These are phyloP conservation scores for Vaccinium myrtillus DNA, from an alignment of 148 eudicot genomes.

Conservation along the genomic window DNA sequence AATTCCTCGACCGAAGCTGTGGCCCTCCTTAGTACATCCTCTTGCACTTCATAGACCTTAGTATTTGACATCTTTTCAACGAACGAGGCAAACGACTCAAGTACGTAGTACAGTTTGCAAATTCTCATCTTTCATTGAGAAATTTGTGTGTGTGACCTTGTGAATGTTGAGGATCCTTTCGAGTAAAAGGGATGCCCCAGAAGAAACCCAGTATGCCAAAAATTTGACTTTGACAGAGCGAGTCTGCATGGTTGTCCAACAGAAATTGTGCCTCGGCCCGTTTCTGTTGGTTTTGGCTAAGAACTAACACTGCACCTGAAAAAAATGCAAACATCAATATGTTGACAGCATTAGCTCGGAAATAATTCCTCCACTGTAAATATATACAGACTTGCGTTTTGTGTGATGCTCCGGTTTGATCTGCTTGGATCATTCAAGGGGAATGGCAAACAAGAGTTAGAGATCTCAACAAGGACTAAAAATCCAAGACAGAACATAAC, in stretches of 20 bases:
- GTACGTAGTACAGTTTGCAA: background rate
- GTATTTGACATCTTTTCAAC: background rate
- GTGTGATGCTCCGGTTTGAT: background rate
- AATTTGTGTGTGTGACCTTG: background rate
- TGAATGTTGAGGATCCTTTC: background rate
- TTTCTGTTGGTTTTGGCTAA: background rate
- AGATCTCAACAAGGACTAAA: background rate
- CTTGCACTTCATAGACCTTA: slow-evolving; percentile 4
- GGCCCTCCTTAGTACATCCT: background rate
- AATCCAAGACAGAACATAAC: background rate
- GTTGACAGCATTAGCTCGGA: background rate
- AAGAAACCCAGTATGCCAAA: slow-evolving; percentile 11
- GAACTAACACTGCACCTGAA: background rate
- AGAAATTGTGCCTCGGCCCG: background rate
- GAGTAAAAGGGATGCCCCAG: background rate
- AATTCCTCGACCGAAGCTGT: background rate
- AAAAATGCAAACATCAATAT: background rate
- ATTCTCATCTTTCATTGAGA: background rate
- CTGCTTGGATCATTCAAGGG: background rate
- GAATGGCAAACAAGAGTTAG: background rate
- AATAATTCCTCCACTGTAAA: background rate
- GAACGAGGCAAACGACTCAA: background rate
- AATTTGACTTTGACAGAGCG: background rate
- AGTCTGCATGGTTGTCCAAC: background rate
- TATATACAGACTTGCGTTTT: background rate